Base-by-base conservation (phyloP, 2,329 filamentous ascomycete genomes). In the Fusarium scirpi region DNA sequence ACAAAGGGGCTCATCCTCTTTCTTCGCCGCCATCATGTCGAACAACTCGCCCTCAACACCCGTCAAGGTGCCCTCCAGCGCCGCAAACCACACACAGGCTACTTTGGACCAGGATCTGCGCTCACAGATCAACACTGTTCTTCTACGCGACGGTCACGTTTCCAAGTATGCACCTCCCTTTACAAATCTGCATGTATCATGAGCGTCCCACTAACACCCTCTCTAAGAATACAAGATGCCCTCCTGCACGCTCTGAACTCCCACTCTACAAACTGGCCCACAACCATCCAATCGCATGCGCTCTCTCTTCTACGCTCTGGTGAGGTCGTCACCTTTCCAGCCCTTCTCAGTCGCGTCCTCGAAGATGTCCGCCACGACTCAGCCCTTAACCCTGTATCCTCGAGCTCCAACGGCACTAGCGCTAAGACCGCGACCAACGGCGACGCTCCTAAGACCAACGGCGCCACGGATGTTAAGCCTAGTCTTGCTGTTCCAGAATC, bases 171-270 rank as follows among this genome's bases (percentile, higher is more conserved):
- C 67, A 29, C 43, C 44, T 32, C 40, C 22, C 15, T 58, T 52
- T 30, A 18, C 30, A 29, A n/a, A 24, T 22, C 22, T 46, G 24
- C n/a, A 48, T 47, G 22, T 13, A 46, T 45, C 60, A 55, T 57
- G 32, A 47, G 18, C 12, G 38, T 45, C 41, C 24, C 16, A 29
- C 53, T 60, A 40, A 63, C 69, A 70, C 25, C 32, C 45, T 29
- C 40, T 25, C 32, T 7, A 34, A 75, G 89, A 72, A 91, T 91
- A 73, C 88, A 91, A 82, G 88, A 91, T 61, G 81, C 85, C 45
- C 85, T 91, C 76, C 85, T 90, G 44, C 88, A 91, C 80, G 79
- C 86, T 65, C 86, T 91, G 55, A 82, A 91, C 78, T 81, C 88
- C 51, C 83, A 90, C 79, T 78, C 82, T 7, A 81, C 85, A 69